phyloP scores from a whole-genome alignment of 345 rosid genomes.

The Populus simonii region DNA sequence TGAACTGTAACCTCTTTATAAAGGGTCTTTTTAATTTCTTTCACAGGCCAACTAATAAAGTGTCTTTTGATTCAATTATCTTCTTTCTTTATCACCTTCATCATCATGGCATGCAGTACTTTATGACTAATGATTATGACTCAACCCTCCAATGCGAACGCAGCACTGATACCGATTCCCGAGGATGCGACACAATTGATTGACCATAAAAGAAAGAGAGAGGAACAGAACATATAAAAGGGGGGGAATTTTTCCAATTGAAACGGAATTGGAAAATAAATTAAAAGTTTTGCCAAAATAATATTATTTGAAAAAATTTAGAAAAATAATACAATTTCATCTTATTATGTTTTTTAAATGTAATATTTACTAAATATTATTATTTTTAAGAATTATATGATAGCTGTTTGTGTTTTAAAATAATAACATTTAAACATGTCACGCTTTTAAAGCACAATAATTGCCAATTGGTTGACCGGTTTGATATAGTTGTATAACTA shows the following conservation, averaged over 20 bases:
- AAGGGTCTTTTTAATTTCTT: not conserved
- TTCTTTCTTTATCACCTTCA: not conserved
- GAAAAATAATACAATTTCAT: too few relatives aligned
- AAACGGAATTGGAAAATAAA: not conserved
- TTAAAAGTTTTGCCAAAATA: too few relatives aligned
- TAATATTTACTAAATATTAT: too few relatives aligned
- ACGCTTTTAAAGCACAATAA: fast-evolving
- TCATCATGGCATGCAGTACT: slow-evolving; percentile 3
- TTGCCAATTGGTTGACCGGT: fast-evolving
- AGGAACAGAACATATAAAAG: not conserved
- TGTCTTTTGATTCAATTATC: not conserved
- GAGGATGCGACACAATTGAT: not conserved
- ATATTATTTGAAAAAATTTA: too few relatives aligned
- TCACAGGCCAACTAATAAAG: slow-evolving; percentile 4
- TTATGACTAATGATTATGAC: slow-evolving; percentile 6
- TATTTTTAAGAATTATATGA: fast-evolving
- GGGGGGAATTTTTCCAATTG: too few relatives aligned
- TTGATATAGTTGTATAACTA: too few relatives aligned
- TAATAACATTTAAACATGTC: too few relatives aligned
- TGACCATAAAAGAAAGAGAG: not conserved
- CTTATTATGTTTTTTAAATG: too few relatives aligned
- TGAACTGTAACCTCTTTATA: not conserved
- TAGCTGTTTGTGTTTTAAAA: too few relatives aligned
- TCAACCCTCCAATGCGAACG: slow-evolving; percentile 2
- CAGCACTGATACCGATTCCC: slow-evolving; percentile 12